Base-by-base conservation (phyloP, 129 eudicot genomes). In the Flaveria brownii region DNA sequence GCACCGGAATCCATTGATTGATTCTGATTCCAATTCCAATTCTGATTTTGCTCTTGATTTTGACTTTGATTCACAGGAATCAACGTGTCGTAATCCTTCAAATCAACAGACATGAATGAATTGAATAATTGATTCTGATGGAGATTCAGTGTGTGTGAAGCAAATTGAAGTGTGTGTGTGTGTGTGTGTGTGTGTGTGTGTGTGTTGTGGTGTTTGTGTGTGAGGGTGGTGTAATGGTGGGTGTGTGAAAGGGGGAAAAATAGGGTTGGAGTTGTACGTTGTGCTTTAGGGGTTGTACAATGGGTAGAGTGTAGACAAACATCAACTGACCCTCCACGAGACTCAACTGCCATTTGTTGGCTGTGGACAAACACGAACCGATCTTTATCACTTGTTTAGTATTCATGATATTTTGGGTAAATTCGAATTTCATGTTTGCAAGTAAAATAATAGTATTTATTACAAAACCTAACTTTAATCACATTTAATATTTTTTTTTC, bases 311-410 rank as follows among this genome's bases (percentile, higher is more conserved):
- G 23, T 68, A 76, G 69, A 20, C 49, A 56, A 70, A 23, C 17
- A 41, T 66, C 61, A 76, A 69, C 72, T 80, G 85, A 70, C 82
- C 78, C 82, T 55, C 84, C 85, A 84, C 86, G 79, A 68, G 82
- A 75, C 83, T 77, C 88, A 82, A 77, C 82, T 87, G 88, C 87
- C 84, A 84, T 76, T 81, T 84, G 88, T 87, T 73, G 79, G 78
- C 80, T 59, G 71, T 65, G 11, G 75, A 80, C 84, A 80, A 74
- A 56, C 75, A 80, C 15, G 22, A 43, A 57, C 67, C 55, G 18
- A 80, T 74, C 75, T 74, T 60, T 55, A 54, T 80, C 69, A 9
- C 25, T 0, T 2, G 43, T 50, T 72, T 51, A 39, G 60, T 63
- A 51, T 51, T 45, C 50, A 45, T 45, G 11, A 11, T 61, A 62